Conservation (phyloP, 257 asterid genomes). For the Nicotiana noctiflora region DNA sequence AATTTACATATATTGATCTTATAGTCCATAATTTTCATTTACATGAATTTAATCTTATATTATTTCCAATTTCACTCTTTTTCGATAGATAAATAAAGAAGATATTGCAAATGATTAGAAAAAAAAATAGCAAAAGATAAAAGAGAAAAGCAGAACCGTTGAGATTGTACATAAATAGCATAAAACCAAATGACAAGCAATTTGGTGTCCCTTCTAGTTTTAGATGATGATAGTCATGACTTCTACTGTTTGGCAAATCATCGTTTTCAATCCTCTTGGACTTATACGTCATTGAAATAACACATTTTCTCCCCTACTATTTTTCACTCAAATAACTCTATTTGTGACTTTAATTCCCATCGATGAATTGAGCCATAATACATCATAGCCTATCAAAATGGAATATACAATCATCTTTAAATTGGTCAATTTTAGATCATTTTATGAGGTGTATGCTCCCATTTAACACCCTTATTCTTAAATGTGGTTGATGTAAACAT, state of each 20-base stretch:
- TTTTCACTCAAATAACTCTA: background rate
- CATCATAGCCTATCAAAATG: background rate
- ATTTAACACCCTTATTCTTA: background rate
- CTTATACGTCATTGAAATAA: background rate
- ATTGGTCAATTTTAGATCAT: background rate
- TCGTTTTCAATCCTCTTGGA: background rate
- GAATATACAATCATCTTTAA: background rate
- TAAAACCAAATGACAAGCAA: constrained; percentile 6
- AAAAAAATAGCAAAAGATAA: background rate
- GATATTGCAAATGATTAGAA: background rate
- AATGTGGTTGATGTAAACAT: background rate
- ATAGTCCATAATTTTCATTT: no score
- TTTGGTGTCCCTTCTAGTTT: background rate
- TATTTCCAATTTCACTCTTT: background rate
- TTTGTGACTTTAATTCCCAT: background rate
- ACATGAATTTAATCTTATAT: no score
- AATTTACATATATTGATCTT: no score
- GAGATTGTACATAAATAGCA: background rate
- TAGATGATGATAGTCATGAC: constrained; percentile 4
- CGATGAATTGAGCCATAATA: background rate
- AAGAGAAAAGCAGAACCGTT: background rate
- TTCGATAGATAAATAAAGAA: background rate
- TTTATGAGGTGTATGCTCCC: background rate
- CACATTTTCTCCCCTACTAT: background rate
- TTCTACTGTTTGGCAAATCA: background rate